Base-by-base conservation (phyloP, 495 filamentous ascomycete species). In the Opeltia flavorubescens region DNA sequence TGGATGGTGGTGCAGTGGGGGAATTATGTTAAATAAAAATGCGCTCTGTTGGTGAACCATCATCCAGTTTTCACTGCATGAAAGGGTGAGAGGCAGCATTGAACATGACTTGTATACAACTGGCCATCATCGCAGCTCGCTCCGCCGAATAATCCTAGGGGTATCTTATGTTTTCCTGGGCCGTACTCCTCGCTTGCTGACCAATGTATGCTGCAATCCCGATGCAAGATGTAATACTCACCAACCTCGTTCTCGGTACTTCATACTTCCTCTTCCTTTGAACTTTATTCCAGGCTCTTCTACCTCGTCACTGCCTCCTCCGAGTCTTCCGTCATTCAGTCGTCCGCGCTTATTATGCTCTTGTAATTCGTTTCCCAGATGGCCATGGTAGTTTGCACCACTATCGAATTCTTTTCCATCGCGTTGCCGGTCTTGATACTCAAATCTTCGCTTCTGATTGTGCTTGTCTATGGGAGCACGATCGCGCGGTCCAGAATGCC, bases 1-100 rank as follows among this genome's bases (percentile, higher is more conserved):
- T 96, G 93, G 93, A 96, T 99, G 91, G 38, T 71, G 52, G 61
- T 70, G 48, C 83, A 91, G 62, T 76, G 76, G 62, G 66, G 63
- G 20, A 68, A 67, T 51, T 89, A 89, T 65, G 72, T 84, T 20
- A 2, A 21, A 41, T 41, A 4, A 41, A 31, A 6, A 31, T 6
- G 29, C 6, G 29, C 29, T 31, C 6, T 31, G 29, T 6, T 31
- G 13, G 29, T 13, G 29, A 31, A 31, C 6, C 6, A 31, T 31
- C n/a, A n/a, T n/a, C n/a, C n/a, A n/a, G n/a, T n/a, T n/a, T n/a
- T n/a, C n/a, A n/a, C n/a, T n/a, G n/a, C n/a, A n/a, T n/a, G n/a
- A n/a, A n/a, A n/a, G n/a, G n/a, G n/a, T n/a, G n/a, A n/a, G n/a
- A n/a, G n/a, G n/a, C n/a, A n/a, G n/a, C n/a, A n/a, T n/a, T n/a